Conservation (phyloP, 2,329 filamentous ascomycete species). For the Alternaria sp. region DNA sequence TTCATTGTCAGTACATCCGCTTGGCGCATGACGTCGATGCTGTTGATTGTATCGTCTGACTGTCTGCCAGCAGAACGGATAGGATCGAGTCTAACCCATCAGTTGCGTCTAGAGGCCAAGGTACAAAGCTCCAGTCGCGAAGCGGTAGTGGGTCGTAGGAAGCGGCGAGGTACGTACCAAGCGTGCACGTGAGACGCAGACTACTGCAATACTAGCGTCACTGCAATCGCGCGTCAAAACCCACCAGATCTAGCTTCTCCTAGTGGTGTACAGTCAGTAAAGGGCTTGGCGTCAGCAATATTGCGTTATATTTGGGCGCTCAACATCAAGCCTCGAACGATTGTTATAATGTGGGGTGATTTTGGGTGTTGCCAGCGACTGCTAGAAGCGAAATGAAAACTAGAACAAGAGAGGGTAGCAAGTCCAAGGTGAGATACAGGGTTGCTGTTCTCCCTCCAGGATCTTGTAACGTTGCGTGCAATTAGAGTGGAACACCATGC, state of each 20-base stretch:
- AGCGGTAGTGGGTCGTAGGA: constrained; percentile 18
- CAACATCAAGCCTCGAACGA: constrained; percentile 8
- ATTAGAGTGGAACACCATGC: constrained; percentile 2
- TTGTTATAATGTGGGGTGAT: constrained; percentile 7
- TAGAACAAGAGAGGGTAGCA: background rate
- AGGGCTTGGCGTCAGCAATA: constrained; percentile 20
- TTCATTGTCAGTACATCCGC: background rate
- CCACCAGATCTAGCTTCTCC: constrained; percentile 17
- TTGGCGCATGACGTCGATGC: constrained; percentile 2
- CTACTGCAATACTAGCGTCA: constrained; percentile 17
- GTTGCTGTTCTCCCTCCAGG: background rate
- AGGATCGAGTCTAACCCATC: constrained; percentile 4
- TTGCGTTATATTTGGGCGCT: constrained; percentile 19
- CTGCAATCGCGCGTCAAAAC: constrained; percentile 14
- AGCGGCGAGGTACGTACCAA: constrained; percentile 27
- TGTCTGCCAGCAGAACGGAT: constrained; percentile 6
- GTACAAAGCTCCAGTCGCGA: constrained; percentile 14
- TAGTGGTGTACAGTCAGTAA: constrained; percentile 11
- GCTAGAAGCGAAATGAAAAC: background rate
- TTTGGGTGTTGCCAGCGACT: constrained; percentile 1
- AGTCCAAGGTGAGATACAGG: background rate
- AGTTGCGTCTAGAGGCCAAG: constrained; percentile 13
- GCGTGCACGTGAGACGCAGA: constrained; percentile 20
- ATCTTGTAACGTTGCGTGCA: background rate
- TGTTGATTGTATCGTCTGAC: background rate